Percentiles rank a stretch among this genome's conserved stretches.
phyloP scores from a whole-genome alignment of 768 basidiomycete species.

The Pleurotus sapidus region DNA sequence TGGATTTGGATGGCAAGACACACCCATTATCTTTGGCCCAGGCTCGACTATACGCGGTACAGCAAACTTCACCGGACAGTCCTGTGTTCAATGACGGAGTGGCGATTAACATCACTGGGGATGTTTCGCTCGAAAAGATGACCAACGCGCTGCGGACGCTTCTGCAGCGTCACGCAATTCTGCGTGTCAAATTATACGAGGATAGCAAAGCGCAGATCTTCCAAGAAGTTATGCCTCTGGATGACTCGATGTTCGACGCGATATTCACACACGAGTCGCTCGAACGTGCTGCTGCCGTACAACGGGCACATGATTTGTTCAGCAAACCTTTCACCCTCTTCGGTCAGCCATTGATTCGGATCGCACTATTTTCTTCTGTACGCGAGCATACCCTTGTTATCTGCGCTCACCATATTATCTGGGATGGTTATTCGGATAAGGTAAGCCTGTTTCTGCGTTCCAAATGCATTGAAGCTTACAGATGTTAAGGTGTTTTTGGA shows the following conservation, averaged over 20 bases:
- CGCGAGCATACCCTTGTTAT: slow-evolving; percentile 3
- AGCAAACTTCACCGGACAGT: slow-evolving; percentile 2
- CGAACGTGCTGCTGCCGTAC: neutral
- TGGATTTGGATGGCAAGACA: neutral
- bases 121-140: neutral
- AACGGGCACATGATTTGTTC: neutral
- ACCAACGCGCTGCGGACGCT: neutral
- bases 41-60: slow-evolving; percentile 4
- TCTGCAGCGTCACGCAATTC: neutral
- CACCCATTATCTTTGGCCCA: slow-evolving; percentile 6
- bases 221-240: neutral
- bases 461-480: neutral
- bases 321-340: neutral
- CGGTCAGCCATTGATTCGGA: neutral
- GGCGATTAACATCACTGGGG: slow-evolving; percentile 3
- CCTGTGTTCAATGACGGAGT: slow-evolving; percentile 6
- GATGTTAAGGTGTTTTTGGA: neutral
- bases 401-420: slow-evolving; percentile 8
- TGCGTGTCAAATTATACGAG: neutral
- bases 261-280: neutral
- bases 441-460: neutral
- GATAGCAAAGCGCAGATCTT: neutral
- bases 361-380: neutral
- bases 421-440: slow-evolving; percentile 4
- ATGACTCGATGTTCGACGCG: neutral